A percentile compares a stretch with the other conserved stretches of the same genome.
phyloP scores from a whole-genome alignment of 805 yeast species.

The Millerozyma acaciae region DNA sequence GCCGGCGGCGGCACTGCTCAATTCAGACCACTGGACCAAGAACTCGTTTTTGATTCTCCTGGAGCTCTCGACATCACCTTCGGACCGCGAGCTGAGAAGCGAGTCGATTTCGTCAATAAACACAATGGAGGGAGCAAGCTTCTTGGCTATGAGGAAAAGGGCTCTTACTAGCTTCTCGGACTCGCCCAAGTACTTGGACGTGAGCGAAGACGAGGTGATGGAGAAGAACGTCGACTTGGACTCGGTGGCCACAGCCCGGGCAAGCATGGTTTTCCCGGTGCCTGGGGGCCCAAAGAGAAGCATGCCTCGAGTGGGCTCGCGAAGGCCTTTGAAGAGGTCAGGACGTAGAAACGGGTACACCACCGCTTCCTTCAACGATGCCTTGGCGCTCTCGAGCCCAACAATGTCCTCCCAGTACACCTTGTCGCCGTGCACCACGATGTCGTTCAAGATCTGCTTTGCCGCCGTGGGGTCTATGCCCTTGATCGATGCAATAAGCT shows the following conservation, averaged over 20 bases:
- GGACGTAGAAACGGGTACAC: conserved; percentile 95
- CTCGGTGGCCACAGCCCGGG: conserved; percentile 94
- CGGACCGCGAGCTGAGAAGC: conserved; percentile 69
- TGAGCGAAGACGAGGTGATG: conserved; percentile 83
- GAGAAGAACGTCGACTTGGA: conserved; percentile 89
- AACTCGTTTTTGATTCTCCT: conserved; percentile 91
- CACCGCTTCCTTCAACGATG: conserved; percentile 87
- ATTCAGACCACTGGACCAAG: conserved; percentile 89
- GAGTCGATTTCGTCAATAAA: conserved; percentile 97
- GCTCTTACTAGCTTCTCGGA: conserved; percentile 92
- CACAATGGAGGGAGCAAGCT: conserved; percentile 86
- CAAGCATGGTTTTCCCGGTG: conserved; percentile 97
- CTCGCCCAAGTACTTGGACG: conserved; percentile 87
- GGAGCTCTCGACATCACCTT: conserved; percentile 82
- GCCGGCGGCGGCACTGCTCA: conserved; percentile 80
- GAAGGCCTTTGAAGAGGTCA: conserved; percentile 80
- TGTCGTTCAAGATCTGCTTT: conserved; percentile 80
- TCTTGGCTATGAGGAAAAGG: conserved; percentile 76
- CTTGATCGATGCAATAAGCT: conserved; percentile 41
- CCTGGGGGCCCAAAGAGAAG: conserved; percentile 96
- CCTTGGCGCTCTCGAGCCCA: conserved; percentile 85
- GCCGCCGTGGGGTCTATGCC: conserved; percentile 83
- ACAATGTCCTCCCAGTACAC: conserved; percentile 95
- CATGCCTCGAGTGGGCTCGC: conserved; percentile 98
- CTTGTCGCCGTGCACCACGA: conserved; percentile 84